Percentiles rank a stretch among this genome's conserved stretches.
These are phyloP conservation scores for Cercospora sp. DNA, from an alignment of 2,329 filamentous ascomycete genomes.

Conservation along the genomic window DNA sequence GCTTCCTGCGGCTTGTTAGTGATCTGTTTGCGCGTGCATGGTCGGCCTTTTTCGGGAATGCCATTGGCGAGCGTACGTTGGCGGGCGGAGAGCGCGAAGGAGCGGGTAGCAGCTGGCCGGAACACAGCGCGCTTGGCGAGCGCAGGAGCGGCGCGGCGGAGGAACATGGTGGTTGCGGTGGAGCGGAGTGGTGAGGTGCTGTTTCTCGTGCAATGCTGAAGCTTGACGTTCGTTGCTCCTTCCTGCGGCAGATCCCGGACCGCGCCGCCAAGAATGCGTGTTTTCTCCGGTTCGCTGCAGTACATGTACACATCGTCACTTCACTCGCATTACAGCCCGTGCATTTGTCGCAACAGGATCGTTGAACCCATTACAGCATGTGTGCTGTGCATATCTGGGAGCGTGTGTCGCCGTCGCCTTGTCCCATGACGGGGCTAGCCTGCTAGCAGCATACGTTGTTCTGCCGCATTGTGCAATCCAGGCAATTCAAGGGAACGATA, in stretches of 20 bases:
- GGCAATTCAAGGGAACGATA: too few species aligned
- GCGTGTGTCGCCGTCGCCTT: too few species aligned
- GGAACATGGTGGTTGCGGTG: constrained; percentile 41
- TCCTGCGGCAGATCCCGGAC: constrained; percentile 5
- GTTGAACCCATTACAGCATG: too few species aligned
- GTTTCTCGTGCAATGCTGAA: constrained; percentile 13
- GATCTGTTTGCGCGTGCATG: not conserved
- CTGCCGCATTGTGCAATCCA: too few species aligned
- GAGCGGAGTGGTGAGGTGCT: constrained; percentile 15
- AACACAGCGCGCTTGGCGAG: constrained; percentile 49
- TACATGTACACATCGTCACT: not conserved
- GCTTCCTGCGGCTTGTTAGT: constrained; percentile 20
- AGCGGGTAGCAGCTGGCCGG: constrained; percentile 44
- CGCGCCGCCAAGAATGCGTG: not conserved
- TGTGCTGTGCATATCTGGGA: too few species aligned
- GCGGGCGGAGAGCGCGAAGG: constrained; percentile 50
- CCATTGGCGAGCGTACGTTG: constrained; percentile 45
- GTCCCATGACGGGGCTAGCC: too few species aligned
- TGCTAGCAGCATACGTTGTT: too few species aligned
- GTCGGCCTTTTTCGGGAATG: constrained; percentile 18
- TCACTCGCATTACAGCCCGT: not conserved
- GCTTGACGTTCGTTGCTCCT: constrained; percentile 9
- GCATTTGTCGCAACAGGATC: too few species aligned
- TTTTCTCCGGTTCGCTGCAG: not conserved
- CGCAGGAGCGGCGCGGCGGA: constrained; percentile 53